These are phyloP conservation scores for Fusarium pseudocircinatum DNA, from an alignment of 2,329 filamentous ascomycete species.

Conservation along the genomic window DNA sequence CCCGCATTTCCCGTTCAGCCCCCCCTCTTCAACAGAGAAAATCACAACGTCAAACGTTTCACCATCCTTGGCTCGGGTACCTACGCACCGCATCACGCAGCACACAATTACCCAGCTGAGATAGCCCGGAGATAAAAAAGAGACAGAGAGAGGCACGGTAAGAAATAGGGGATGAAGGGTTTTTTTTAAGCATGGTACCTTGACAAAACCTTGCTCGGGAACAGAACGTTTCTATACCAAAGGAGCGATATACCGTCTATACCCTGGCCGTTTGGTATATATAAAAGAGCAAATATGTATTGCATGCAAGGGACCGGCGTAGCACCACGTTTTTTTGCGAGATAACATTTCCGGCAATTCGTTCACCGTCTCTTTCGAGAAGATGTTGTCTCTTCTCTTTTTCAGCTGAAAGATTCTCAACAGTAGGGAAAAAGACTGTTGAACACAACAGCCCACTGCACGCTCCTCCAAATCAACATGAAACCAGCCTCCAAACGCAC, in stretches of 20 bases:
- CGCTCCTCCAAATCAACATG: constrained; percentile 40
- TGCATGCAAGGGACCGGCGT: constrained; percentile 30
- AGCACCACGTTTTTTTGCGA: constrained; percentile 10
- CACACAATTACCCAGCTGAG: not conserved
- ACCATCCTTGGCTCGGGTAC: constrained; percentile 10
- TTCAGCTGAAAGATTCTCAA: not conserved
- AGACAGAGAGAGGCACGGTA: constrained; percentile 1
- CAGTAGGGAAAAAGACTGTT: not conserved
- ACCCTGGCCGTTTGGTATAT: constrained; percentile 12
- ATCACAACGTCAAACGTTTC: constrained; percentile 26
- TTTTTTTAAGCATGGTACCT: not conserved
- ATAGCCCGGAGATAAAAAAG: constrained; percentile 15
- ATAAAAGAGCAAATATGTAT: constrained; percentile 23
- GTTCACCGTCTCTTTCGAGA: constrained; percentile 23
- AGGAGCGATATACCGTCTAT: constrained; percentile 15
- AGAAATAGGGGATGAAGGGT: constrained; percentile 15
- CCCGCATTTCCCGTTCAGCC: constrained; percentile 25
- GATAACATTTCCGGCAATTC: constrained; percentile 10
- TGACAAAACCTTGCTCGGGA: constrained; percentile 9
- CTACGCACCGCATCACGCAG: not conserved
- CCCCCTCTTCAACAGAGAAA: not conserved
- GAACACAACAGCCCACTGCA: constrained; percentile 29
- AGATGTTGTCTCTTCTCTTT: not conserved
- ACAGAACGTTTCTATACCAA: constrained; percentile 31
- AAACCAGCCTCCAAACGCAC: constrained; percentile 32